A percentile compares a stretch with the other conserved stretches of the same genome.
phyloP scores from a whole-genome alignment of 75 land plant species.

The Pseudotsuga menziesii region DNA sequence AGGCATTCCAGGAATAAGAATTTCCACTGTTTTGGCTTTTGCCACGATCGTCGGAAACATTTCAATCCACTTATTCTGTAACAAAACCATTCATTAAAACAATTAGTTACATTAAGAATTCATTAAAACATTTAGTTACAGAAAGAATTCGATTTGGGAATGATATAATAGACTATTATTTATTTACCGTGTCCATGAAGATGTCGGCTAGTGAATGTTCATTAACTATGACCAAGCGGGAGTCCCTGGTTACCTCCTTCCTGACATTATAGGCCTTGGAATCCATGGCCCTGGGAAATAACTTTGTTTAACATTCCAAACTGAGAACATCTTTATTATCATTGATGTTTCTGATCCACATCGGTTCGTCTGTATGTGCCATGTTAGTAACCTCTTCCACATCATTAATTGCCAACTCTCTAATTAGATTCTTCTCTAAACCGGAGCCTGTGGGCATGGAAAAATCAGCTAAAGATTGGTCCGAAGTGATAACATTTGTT shows the following conservation, averaged over 20 bases:
- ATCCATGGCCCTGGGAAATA: conserved; percentile 17
- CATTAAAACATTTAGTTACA: no score
- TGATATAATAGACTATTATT: not conserved
- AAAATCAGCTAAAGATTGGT: not conserved
- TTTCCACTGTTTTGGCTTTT: no score
- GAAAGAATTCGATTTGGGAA: no score
- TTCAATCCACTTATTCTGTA: conserved; percentile 20
- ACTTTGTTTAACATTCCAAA: conserved; percentile 31
- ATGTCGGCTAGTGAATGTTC: conserved; percentile 57
- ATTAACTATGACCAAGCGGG: conserved; percentile 69
- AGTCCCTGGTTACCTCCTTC: conserved; percentile 30
- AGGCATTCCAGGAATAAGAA: no score
- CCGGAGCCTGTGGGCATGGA: not conserved
- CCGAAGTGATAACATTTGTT: not conserved
- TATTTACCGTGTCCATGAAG: conserved; percentile 22
- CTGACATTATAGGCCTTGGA: no score
- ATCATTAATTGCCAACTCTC: conserved; percentile 70
- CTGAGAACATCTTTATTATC: no score
- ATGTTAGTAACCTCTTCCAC: conserved; percentile 64
- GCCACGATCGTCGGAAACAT: no score
- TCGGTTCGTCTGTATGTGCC: no score
- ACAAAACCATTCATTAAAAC: not conserved
- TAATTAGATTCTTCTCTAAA: conserved; percentile 59
- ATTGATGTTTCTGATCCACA: no score
- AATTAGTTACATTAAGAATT: no score